Evolutionary conservation across 306 rosid genomes (phyloP), one percentile per base, ranked within the genome.

Genomic region (Vigna radiata): DNA sequence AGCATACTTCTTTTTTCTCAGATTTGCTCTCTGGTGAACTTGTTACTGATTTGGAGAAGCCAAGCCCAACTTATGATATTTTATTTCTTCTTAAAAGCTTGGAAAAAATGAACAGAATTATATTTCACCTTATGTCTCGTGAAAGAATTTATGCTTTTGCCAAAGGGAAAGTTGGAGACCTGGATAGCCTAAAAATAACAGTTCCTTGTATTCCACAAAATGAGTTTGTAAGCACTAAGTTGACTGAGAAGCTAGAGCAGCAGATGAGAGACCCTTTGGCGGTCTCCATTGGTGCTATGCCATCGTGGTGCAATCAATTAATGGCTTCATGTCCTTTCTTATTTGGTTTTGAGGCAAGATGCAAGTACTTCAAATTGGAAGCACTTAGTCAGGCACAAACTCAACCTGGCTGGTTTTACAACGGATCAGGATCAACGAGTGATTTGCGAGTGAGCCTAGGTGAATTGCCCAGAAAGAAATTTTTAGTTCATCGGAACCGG

Each of bases 221-320:
- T 85, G 98, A 93, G 80, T 96, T 96, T 85, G 91, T 91, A 65
- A 96, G 87, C 77, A 85, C 78, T 74, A 96, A 96, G 83, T 82
- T 96, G 89, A 93, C 98, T 5, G 99, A 92, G 83, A 96, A 96
- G 80, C 83, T 96, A 61, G 99, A 96, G 82, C 98, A 93, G 76
- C 99, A 92, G 81, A 89, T 96, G 97, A 83, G 93, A 75, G 99
- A 96, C 79, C 49, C 85, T 71, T 77, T 88, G 82, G 89, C 94
- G 39, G 85, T 93, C 59, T 91, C 91, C n/a, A 49, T 65, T 67
- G 94, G 96, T 63, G 92, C 91, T 70, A 86, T 96, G 90, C 99
- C 99, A 78, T 79, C 72, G 68, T 96, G 98, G 99, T 96, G 96
- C 78, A 87, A 70, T 82, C 90, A 91, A 77, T 78, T 92, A 77